Evolutionary conservation across 2,329 filamentous ascomycete species (phyloP).

Genomic region (Colletotrichum filicis): DNA sequence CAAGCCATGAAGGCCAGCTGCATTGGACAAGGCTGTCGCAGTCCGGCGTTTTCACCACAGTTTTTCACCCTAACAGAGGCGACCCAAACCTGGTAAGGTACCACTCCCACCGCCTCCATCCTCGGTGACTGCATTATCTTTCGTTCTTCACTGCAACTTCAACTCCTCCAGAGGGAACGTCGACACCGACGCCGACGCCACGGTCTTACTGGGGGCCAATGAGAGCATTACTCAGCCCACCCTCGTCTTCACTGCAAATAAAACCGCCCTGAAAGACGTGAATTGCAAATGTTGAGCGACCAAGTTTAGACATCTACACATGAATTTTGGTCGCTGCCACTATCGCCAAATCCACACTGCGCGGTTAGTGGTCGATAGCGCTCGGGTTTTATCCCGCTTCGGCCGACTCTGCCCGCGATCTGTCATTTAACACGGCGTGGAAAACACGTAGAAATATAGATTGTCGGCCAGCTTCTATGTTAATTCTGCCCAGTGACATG

Average conservation of each 20-base stretch:
- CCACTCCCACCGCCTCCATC: too few species aligned
- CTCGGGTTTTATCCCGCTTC: neutral
- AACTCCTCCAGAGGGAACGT: neutral
- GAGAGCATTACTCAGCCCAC: neutral
- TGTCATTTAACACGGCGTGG: too few species aligned
- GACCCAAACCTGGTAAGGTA: too few species aligned
- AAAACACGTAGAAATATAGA: too few species aligned
- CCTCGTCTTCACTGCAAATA: neutral
- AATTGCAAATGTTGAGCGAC: neutral
- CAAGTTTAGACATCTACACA: neutral
- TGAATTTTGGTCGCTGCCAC: neutral
- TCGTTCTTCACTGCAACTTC: neutral
- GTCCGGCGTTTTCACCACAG: too few species aligned
- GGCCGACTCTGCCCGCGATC: neutral
- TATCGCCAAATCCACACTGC: neutral
- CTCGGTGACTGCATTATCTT: too few species aligned
- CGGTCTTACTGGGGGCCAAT: neutral
- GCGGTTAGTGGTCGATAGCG: accelerated
- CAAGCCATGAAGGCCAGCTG: too few species aligned
- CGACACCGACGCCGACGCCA: neutral
- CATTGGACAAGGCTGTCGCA: too few species aligned
- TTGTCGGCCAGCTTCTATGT: too few species aligned
- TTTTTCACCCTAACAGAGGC: too few species aligned
- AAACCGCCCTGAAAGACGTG: neutral
- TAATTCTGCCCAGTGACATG: too few species aligned